Percentiles rank a stretch among this genome's conserved stretches.
These are phyloP conservation scores for Bipolaris oryzae DNA, from an alignment of 2,329 filamentous ascomycete genomes.

Conservation along the genomic window DNA sequence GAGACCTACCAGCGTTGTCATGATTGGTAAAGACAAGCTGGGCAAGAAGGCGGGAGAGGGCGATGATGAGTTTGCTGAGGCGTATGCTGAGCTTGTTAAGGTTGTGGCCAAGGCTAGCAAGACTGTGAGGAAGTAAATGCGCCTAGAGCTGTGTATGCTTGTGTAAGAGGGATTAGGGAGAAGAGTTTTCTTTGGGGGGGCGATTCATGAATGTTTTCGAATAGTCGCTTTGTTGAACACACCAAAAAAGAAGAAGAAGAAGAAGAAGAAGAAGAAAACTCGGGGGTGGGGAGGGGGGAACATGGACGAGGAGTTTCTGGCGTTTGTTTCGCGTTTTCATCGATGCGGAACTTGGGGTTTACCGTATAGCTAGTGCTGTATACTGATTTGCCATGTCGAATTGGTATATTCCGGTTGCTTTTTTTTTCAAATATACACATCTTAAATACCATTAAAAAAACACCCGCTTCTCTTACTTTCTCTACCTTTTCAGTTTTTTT, in stretches of 20 bases:
- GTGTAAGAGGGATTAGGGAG: background rate
- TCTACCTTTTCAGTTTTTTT: no score
- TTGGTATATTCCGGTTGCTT: no score
- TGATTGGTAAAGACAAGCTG: slow-evolving; percentile 66
- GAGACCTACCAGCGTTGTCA: slow-evolving; percentile 93
- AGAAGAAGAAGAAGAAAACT: background rate
- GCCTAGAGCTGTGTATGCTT: background rate
- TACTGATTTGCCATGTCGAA: no score
- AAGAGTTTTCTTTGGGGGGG: background rate
- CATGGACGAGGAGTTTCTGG: slow-evolving; percentile 5
- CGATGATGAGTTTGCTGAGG: slow-evolving; percentile 57
- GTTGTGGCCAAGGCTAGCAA: slow-evolving; percentile 64
- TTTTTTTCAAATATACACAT: no score
- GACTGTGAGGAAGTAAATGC: slow-evolving; percentile 58
- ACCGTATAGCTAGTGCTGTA: no score
- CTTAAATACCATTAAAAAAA: no score
- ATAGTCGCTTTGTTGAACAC: no score
- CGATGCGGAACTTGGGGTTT: background rate
- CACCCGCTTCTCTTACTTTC: no score
- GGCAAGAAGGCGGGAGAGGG: slow-evolving; percentile 57
- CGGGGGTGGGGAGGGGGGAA: no score
- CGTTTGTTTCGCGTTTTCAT: background rate
- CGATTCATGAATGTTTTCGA: slow-evolving; percentile 1
- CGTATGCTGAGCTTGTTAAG: slow-evolving; percentile 63
- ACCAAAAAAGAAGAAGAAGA: no score